phyloP scores from a whole-genome alignment of 768 basidiomycete genomes.

The Dendrothele bispora region DNA sequence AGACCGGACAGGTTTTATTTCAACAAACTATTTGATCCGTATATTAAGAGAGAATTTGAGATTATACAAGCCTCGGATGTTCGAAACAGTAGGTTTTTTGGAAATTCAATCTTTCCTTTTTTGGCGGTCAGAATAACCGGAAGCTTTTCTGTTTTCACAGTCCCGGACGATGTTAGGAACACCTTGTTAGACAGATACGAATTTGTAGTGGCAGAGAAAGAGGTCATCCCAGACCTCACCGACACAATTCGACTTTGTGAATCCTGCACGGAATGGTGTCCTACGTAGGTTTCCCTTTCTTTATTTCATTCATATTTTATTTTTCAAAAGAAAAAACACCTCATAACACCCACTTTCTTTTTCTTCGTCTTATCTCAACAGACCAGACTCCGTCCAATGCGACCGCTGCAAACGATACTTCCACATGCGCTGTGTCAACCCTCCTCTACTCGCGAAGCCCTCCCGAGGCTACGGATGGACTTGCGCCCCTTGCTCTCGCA shows the following conservation, averaged over 20 bases:
- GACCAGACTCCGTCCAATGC: slow-evolving; percentile 84
- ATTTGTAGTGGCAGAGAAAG: slow-evolving; percentile 94
- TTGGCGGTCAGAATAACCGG: slow-evolving; percentile 2
- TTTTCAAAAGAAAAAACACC: no score
- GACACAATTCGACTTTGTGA: slow-evolving; percentile 84
- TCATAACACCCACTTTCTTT: slow-evolving; percentile 9
- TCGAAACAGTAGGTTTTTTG: slow-evolving; percentile 79
- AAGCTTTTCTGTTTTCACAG: slow-evolving; percentile 37
- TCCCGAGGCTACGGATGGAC: slow-evolving; percentile 98
- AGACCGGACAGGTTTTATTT: slow-evolving; percentile 96
- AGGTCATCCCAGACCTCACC: slow-evolving; percentile 87
- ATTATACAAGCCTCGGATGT: slow-evolving; percentile 86
- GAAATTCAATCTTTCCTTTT: no score
- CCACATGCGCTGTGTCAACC: slow-evolving; percentile 93
- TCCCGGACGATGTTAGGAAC: slow-evolving; percentile 79
- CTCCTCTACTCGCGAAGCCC: slow-evolving; percentile 87
- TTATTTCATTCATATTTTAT: no score
- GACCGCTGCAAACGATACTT: slow-evolving; percentile 91
- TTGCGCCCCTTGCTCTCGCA: slow-evolving; percentile 88
- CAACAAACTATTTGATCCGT: slow-evolving; percentile 92
- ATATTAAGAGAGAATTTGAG: slow-evolving; percentile 98
- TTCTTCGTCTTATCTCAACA: slow-evolving; percentile 32
- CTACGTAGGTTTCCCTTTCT: slow-evolving; percentile 56
- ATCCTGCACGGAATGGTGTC: slow-evolving; percentile 86
- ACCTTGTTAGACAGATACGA: slow-evolving; percentile 83